Conservation (phyloP, 768 basidiomycete genomes). For the Tylopilus plumbeoviolaceoides region DNA sequence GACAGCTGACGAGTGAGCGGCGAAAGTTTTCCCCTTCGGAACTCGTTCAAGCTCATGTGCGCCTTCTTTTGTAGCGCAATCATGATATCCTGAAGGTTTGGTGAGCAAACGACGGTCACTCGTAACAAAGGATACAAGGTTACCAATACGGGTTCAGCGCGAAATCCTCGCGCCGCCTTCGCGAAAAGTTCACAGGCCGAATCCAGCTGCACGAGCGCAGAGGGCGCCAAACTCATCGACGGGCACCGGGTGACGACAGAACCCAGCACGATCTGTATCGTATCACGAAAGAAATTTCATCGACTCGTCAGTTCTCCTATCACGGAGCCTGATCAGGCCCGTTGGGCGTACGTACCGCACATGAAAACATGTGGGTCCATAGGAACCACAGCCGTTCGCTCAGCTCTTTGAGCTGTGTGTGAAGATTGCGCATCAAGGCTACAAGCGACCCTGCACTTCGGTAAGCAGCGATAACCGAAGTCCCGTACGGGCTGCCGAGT, state of each 20-base stretch:
- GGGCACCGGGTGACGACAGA: conserved; percentile 76
- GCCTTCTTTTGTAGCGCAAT: conserved; percentile 60
- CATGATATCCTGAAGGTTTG: conserved; percentile 52
- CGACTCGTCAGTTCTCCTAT: conserved; percentile 14
- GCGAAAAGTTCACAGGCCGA: conserved; percentile 72
- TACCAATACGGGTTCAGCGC: conserved; percentile 63
- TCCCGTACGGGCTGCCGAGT: conserved; percentile 66
- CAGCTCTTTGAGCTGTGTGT: conserved; percentile 58
- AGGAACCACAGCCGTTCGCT: conserved; percentile 63
- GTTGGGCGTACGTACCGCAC: conserved; percentile 44
- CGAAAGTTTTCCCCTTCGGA: conserved; percentile 52
- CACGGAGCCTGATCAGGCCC: conserved; percentile 5
- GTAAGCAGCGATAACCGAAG: conserved; percentile 71
- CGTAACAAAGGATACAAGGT: conserved; percentile 13
- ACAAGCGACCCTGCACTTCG: conserved; percentile 69
- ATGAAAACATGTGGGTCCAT: conserved; percentile 51
- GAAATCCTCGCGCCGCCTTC: conserved; percentile 64
- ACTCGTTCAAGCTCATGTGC: conserved; percentile 60
- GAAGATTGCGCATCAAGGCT: conserved; percentile 64
- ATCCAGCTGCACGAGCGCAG: conserved; percentile 67
- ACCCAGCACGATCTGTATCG: conserved; percentile 55
- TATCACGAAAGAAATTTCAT: conserved; percentile 5
- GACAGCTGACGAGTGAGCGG: conserved; percentile 36
- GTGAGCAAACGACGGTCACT: conserved; percentile 10
- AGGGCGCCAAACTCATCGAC: conserved; percentile 74